phyloP scores from a whole-genome alignment of 2,329 filamentous ascomycete species.

The Fusarium udum region DNA sequence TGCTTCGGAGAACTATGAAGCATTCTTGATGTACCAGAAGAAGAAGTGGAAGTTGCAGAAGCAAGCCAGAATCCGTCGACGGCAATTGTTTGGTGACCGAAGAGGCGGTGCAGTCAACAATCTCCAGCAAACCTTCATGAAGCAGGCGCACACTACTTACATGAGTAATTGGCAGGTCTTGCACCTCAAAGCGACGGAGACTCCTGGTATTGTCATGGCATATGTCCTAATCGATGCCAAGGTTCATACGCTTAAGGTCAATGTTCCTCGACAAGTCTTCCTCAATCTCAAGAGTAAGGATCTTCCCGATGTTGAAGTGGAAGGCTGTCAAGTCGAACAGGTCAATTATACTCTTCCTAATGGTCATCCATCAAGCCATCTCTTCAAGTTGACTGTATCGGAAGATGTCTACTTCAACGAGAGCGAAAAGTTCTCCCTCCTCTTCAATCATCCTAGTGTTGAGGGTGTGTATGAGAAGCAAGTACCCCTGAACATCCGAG shows the following conservation, averaged over 20 bases:
- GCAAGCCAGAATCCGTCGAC: slow-evolving; percentile 82
- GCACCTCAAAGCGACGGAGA: slow-evolving; percentile 84
- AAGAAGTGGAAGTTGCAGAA: slow-evolving; percentile 99
- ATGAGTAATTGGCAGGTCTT: slow-evolving; percentile 95
- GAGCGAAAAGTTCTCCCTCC: slow-evolving; percentile 78
- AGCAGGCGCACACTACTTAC: slow-evolving; percentile 89
- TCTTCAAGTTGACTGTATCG: slow-evolving; percentile 92
- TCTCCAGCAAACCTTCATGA: slow-evolving; percentile 80
- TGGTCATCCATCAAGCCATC: slow-evolving; percentile 89
- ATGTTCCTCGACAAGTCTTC: slow-evolving; percentile 88
- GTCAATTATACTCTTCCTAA: slow-evolving; percentile 94
- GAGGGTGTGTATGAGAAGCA: slow-evolving; percentile 98
- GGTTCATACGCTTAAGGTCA: slow-evolving; percentile 86
- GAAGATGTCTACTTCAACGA: slow-evolving; percentile 90
- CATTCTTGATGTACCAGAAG: slow-evolving; percentile 94
- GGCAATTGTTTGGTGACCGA: slow-evolving; percentile 93
- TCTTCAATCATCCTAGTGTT: slow-evolving; percentile 93
- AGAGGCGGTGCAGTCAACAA: slow-evolving; percentile 61
- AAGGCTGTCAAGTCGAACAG: slow-evolving; percentile 89
- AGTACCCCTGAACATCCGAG: slow-evolving; percentile 85
- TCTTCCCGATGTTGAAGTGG: slow-evolving; percentile 86
- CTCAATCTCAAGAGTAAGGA: slow-evolving; percentile 90
- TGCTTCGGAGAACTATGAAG: slow-evolving; percentile 85
- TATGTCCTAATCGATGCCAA: slow-evolving; percentile 95
- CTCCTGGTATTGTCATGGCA: slow-evolving; percentile 84